Conservation (phyloP, 2,329 filamentous ascomycete genomes). For the Cladosporium sp. region DNA sequence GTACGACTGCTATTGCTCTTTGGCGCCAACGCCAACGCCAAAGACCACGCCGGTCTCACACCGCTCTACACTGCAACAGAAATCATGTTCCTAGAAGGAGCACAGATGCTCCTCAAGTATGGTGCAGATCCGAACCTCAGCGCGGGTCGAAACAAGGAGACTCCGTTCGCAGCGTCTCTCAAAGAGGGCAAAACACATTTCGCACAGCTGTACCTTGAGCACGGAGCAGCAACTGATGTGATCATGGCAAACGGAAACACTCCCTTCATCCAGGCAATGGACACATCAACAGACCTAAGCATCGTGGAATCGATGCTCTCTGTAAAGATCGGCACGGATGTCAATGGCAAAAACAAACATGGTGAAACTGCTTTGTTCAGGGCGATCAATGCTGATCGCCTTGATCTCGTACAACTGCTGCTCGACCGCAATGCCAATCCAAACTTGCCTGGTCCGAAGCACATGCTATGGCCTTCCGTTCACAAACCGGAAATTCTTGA, state of each 20-base stretch:
- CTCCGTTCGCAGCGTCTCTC: slow-evolving; percentile 55
- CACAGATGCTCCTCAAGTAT: slow-evolving; percentile 63
- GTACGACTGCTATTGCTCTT: slow-evolving; percentile 60
- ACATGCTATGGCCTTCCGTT: slow-evolving; percentile 66
- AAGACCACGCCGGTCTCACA: slow-evolving; percentile 62
- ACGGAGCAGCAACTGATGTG: slow-evolving; percentile 60
- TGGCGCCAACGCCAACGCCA: slow-evolving; percentile 58
- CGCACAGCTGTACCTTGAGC: slow-evolving; percentile 60
- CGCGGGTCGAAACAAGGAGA: slow-evolving; percentile 53
- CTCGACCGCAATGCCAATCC: slow-evolving; percentile 64
- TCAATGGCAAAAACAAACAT: slow-evolving; percentile 60
- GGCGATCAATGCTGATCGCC: slow-evolving; percentile 57
- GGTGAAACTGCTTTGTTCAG: slow-evolving; percentile 65
- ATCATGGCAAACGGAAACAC: slow-evolving; percentile 60
- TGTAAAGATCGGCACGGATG: slow-evolving; percentile 57
- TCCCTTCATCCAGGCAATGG: slow-evolving; percentile 60
- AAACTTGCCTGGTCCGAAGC: slow-evolving; percentile 57
- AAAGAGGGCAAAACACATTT: slow-evolving; percentile 57
- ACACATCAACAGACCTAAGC: slow-evolving; percentile 55
- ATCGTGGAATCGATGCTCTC: slow-evolving; percentile 59
- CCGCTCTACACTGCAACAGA: slow-evolving; percentile 55
- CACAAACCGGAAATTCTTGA: slow-evolving; percentile 60
- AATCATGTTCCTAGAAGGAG: slow-evolving; percentile 55
- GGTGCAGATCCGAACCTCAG: slow-evolving; percentile 60
- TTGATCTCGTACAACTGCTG: slow-evolving; percentile 56